Evolutionary conservation across 441 rosid genomes (phyloP), one percentile per base, ranked within the genome.

Genomic region (Erysimum cheiri): DNA sequence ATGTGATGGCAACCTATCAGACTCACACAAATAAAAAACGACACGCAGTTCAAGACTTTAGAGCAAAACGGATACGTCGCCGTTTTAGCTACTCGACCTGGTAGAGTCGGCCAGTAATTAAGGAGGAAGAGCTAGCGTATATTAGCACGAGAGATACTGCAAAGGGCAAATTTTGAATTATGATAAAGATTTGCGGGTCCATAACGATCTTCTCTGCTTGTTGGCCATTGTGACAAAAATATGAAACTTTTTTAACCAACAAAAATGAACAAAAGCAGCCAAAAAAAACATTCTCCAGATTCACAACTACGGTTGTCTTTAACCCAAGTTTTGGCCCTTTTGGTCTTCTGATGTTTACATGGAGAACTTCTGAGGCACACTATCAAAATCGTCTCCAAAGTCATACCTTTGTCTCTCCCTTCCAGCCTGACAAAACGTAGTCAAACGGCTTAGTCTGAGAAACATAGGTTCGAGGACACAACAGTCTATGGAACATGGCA

Each of bases 401-500:
- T 96, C 98, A 11, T 80, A 89, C 80, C 92, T 88, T 77, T 91
- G 98, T 36, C 96, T 83, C 74, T 93, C 98, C 80, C 86, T 84
- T 67, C 96, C 98, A 37, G 77, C 93, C 98, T 95, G 80, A 70
- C 61, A 39, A 75, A 33, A 31, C 55, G 19, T n/a, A 24, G 74
- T 52, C 63, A 52, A 9, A 50, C 22, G 12, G 29, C 12, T 43
- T 58, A 70, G 68, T 58, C 57, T 26, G 43, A 62, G 60, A n/a
- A 55, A 55, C 70, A 46, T 36, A 9, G 50, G 65, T 54, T 37
- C 6, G 22, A 39, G 44, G 33, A 59, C 62, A n/a, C 12, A 65
- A 52, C 14, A 58, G 8, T 46, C 31, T 36, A 58, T 19, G 53
- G 35, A 54, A 60, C 17, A 67, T 59, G 55, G 29, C 60, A 67